Evolutionary conservation across 1,139 yeast genomes (phyloP).

Genomic region (Taphrina sp.): DNA sequence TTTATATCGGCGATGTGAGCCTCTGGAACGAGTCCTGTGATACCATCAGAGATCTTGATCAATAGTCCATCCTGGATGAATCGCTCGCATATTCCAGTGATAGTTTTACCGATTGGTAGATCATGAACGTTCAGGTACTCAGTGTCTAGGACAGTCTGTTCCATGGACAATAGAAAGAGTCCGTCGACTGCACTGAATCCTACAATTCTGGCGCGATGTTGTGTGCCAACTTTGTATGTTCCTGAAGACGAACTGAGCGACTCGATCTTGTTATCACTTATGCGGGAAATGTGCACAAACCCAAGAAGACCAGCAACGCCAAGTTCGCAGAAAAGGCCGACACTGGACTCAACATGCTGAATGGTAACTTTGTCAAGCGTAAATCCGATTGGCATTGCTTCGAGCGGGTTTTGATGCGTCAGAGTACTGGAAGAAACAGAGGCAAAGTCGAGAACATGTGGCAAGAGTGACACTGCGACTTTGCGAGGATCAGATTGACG

Average conservation of each 20-base stretch:
- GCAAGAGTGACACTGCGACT: conserved; percentile 62
- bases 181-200: conserved; percentile 69
- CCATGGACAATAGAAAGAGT: conserved; percentile 63
- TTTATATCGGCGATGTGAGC: conserved; percentile 80
- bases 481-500: conserved; percentile 51
- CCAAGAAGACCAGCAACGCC: conserved; percentile 58
- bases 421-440: conserved; percentile 29
- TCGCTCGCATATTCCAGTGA: conserved; percentile 56
- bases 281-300: conserved; percentile 69
- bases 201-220: conserved; percentile 72
- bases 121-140: conserved; percentile 66
- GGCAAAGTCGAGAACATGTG: conserved; percentile 49
- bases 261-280: conserved; percentile 54
- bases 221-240: conserved; percentile 58
- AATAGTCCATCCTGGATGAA: conserved; percentile 71
- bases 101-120: conserved; percentile 69
- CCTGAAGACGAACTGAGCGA: conserved; percentile 45
- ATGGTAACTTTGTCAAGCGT: conserved; percentile 60
- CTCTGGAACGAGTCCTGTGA: conserved; percentile 72
- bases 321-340: conserved; percentile 48
- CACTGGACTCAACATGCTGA: conserved; percentile 50
- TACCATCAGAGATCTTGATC: conserved; percentile 60
- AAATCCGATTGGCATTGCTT: conserved; percentile 77
- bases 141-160: conserved; percentile 61
- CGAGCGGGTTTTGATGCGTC: conserved; percentile 48